These are phyloP conservation scores for Dissophora ornata DNA, from an alignment of 192 early-diverging fungal genomes.

Conservation along the genomic window DNA sequence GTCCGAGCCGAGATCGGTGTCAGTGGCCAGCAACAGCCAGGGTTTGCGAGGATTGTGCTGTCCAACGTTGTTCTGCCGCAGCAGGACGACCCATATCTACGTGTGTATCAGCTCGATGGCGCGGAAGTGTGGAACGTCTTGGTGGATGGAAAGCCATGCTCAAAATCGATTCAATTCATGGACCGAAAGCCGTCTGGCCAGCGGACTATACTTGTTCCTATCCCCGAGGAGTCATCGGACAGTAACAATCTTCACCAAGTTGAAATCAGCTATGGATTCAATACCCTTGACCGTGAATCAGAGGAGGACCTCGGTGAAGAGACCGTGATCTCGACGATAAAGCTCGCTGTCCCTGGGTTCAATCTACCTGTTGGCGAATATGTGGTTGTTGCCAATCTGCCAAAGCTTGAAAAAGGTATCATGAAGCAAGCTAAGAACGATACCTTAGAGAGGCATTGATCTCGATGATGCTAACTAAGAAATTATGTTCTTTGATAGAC, in stretches of 20 bases:
- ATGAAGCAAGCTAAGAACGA: not conserved
- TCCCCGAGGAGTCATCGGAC: slow-evolving; percentile 20
- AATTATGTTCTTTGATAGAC: not conserved
- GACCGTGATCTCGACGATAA: slow-evolving; percentile 1
- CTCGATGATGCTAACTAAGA: too few species aligned
- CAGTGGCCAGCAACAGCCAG: slow-evolving; percentile 36
- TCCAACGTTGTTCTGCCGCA: slow-evolving; percentile 35
- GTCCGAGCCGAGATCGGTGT: slow-evolving; percentile 35
- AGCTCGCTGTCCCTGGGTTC: slow-evolving; percentile 41
- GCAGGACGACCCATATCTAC: slow-evolving; percentile 35
- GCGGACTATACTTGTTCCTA: slow-evolving; percentile 39
- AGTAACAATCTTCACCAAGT: slow-evolving; percentile 24
- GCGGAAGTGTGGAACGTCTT: slow-evolving; percentile 48
- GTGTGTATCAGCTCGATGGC: slow-evolving; percentile 40
- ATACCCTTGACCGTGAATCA: slow-evolving; percentile 20
- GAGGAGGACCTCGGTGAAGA: slow-evolving; percentile 14
- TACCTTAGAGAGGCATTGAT: too few species aligned
- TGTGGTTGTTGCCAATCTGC: slow-evolving; percentile 34
- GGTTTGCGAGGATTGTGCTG: slow-evolving; percentile 31
- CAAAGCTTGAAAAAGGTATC: slow-evolving; percentile 28
- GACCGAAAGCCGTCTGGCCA: slow-evolving; percentile 15
- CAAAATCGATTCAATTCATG: slow-evolving; percentile 28
- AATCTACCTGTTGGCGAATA: slow-evolving; percentile 49
- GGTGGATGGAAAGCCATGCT: slow-evolving; percentile 40
- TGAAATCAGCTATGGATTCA: slow-evolving; percentile 50